phyloP scores from a whole-genome alignment of 331 rosid species.

The Pyracantha coccinea region DNA sequence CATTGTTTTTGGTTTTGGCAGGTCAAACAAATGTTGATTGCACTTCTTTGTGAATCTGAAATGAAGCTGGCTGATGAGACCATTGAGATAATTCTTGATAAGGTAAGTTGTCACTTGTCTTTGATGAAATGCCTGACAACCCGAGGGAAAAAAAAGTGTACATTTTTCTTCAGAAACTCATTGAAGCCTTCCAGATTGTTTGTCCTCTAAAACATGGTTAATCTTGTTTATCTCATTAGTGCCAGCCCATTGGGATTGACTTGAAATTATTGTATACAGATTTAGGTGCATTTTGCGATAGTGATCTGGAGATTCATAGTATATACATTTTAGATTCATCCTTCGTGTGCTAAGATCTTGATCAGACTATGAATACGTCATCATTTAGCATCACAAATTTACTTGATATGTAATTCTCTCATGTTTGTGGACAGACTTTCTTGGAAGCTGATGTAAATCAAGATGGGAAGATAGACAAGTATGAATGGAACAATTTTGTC shows the following conservation, averaged over 20 bases:
- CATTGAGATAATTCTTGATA: constrained; percentile 64
- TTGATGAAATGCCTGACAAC: not conserved
- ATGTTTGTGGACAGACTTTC: constrained; percentile 59
- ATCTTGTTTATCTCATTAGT: not conserved
- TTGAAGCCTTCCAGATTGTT: not conserved
- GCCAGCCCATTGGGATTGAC: no score
- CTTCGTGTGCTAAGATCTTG: not conserved
- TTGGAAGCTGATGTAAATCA: constrained; percentile 78
- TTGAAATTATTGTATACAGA: not conserved
- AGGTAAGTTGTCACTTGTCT: constrained; percentile 37
- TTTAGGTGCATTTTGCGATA: not conserved
- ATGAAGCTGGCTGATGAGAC: constrained; percentile 80
- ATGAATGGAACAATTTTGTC: constrained; percentile 77
- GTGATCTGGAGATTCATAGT: not conserved
- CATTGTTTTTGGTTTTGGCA: constrained; percentile 26
- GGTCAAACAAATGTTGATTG: constrained; percentile 91
- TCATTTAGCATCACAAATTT: not conserved
- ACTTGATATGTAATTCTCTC: not conserved
- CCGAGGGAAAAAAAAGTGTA: not conserved
- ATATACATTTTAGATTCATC: not conserved
- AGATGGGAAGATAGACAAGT: constrained; percentile 86
- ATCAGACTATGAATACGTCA: not conserved
- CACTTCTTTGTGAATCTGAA: constrained; percentile 80
- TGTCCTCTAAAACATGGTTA: not conserved
- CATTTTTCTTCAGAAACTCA: not conserved